Evolutionary conservation across 1,284 basidiomycete genomes (phyloP).

Genomic region (Anthracocystis walkeri): DNA sequence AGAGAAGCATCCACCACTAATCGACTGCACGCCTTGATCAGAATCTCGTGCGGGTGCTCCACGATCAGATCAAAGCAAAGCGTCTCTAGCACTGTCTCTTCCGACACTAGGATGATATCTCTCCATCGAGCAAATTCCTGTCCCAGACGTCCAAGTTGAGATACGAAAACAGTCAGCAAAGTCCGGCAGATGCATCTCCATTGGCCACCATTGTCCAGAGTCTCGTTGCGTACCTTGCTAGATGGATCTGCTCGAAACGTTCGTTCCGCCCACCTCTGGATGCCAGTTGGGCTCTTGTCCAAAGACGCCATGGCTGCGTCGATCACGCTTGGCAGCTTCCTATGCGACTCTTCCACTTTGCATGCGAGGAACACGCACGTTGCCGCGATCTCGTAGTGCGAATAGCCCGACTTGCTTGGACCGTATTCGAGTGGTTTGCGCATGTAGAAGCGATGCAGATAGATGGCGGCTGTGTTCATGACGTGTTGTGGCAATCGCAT

Average conservation of each 20-base stretch:
- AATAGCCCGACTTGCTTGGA: conserved; percentile 76
- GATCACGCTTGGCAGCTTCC: conserved; percentile 86
- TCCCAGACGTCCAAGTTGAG: neutral
- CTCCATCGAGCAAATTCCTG: conserved; percentile 74
- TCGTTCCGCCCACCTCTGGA: conserved; percentile 60
- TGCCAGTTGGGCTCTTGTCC: conserved; percentile 72
- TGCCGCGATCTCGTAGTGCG: conserved; percentile 78
- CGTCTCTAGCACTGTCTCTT: conserved; percentile 86
- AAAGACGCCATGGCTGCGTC: conserved; percentile 79
- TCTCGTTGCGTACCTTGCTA: conserved; percentile 27
- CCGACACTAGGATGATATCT: conserved; percentile 79
- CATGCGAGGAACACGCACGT: conserved; percentile 90
- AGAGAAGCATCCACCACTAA: conserved; percentile 49
- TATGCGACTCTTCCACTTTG: conserved; percentile 88
- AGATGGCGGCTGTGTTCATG: conserved; percentile 77
- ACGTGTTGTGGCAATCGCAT: conserved; percentile 63
- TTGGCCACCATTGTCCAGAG: neutral
- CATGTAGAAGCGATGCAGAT: conserved; percentile 96
- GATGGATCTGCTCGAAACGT: conserved; percentile 49
- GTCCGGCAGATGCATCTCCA: neutral
- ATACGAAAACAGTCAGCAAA: neutral
- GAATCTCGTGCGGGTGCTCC: conserved; percentile 78
- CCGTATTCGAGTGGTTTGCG: conserved; percentile 74
- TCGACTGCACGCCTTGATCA: conserved; percentile 56
- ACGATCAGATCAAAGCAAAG: conserved; percentile 91